Base-by-base conservation (phyloP, 2,329 filamentous ascomycete species). In the Didymella pinodella region DNA sequence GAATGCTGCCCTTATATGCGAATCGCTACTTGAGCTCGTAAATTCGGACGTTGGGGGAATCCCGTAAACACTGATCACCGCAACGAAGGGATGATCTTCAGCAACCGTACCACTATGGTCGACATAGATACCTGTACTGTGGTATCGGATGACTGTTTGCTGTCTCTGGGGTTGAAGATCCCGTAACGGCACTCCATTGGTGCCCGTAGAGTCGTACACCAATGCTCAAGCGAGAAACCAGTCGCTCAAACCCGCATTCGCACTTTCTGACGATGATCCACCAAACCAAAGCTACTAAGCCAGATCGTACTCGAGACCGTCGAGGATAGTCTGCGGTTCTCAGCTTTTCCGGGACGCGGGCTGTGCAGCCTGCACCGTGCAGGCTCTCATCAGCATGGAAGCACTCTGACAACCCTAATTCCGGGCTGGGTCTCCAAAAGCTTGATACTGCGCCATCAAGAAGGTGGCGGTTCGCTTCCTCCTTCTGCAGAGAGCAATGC, bases 401-500 rank as follows among this genome's bases (percentile, higher is more conserved):
- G 54, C 55, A 62, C 34, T 63, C 52, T 67, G 59, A 63, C 56
- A 62, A 54, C 54, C 58, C 58, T 60, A 56, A 50, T 53, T 63
- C 64, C 56, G 67, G 63, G 67, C 67, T 67, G 68, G 63, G 69
- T 63, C 65, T 66, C 64, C 62, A 66, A 46, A 47, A 49, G 29
- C 38, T 48, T 48, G 29, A 40, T 51, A 44, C 57, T 60, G 48
- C 43, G 52, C 51, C 47, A 32, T 55, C 25, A 16, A 48, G 18
- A 2, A 55, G 36, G 57, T 55, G 47, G 57, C 47, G 31, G 36
- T 46, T 55, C 31, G 43, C 43, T 48, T 43, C 29, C 43, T 44
- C 38, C 8, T 38, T 44, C 49, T 56, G 51, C 52, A 56, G 28
- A 44, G 41, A 26, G 18, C 18, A 40, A 43, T 49, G 57, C 57